Evolutionary conservation across 2,329 filamentous ascomycete genomes (phyloP), one percentile per base, ranked within the genome.

Genomic region (Pseudogymnoascus sp.): DNA sequence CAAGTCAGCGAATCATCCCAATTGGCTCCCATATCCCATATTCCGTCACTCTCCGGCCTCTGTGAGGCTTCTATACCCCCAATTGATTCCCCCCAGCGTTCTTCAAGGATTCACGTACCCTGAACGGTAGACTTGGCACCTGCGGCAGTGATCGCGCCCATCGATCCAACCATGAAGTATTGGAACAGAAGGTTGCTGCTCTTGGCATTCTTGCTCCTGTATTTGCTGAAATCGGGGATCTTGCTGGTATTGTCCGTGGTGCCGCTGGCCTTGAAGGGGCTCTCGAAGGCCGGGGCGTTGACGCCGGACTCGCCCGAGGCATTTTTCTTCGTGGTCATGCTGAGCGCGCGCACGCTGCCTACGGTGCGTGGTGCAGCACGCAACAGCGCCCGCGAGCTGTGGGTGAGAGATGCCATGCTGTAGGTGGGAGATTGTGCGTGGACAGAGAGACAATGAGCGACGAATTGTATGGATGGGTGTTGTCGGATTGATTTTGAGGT

Each of bases 51-150:
- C 26, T 26, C 36, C 36, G 26, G 41, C 62, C 31, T 39, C 35
- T 29, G 47, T n/a, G 9, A 33, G 15, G 29, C 29, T 33, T 54
- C 39, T 15, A 37, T 47, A 21, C 58, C 57, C 35, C 21, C 59
- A 24, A 61, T 58, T 62, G 31, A 36, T 21, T 21, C 58, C 59
- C n/a, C 35, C 50, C 50, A 61, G 3, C 47, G 17, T 17, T 36
- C 39, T 41, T 15, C 40, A n/a, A 57, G 33, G 26, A 63, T 58
- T 62, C 62, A 81, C 89, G 75, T 85, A 99, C 94, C 93, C 84
- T 97, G 91, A 69, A 99, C 91, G 67, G 94, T 97, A 71, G 90
- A 91, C 88, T 99, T 99, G 75, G 93, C 94, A 73, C 93, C 93
- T 68, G 94, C 89, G 63, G 93, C 93, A 67, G 89, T 86, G 75